These are phyloP conservation scores for Kwoniella sp. DNA, from an alignment of 768 basidiomycete genomes.

Conservation along the genomic window DNA sequence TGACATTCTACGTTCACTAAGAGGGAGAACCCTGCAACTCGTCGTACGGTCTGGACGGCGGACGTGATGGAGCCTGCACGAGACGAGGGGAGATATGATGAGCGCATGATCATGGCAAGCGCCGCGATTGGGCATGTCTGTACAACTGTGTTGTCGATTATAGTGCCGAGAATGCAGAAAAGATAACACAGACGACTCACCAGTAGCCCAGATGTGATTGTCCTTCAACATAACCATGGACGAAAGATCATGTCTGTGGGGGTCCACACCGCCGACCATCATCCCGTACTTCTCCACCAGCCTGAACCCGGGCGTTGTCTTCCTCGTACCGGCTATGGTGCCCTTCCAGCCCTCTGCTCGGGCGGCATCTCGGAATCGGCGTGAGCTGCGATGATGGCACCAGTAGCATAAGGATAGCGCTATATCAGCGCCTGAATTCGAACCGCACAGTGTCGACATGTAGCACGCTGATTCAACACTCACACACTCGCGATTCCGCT, in stretches of 20 bases:
- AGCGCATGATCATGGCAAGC: not conserved
- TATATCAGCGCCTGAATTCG: too few relatives aligned
- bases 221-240: slow-evolving; percentile 99
- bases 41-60: slow-evolving; percentile 80
- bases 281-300: slow-evolving; percentile 98
- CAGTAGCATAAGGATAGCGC: too few relatives aligned
- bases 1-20: slow-evolving; percentile 92
- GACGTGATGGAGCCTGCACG: slow-evolving; percentile 79
- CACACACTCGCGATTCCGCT: slow-evolving; percentile 96
- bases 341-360: slow-evolving; percentile 77
- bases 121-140: not conserved
- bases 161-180: not conserved
- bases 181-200: slow-evolving; percentile 57
- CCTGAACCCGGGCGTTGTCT: slow-evolving; percentile 96
- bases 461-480: slow-evolving; percentile 42
- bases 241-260: slow-evolving; percentile 93
- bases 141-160: not conserved
- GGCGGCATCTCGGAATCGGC: slow-evolving; percentile 76
- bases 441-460: not conserved
- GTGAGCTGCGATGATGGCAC: too few relatives aligned
- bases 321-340: slow-evolving; percentile 89
- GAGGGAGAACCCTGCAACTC: slow-evolving; percentile 87
- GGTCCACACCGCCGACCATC: slow-evolving; percentile 94
- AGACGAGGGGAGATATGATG: not conserved
- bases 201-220: slow-evolving; percentile 97